Percentiles rank a stretch among this genome's conserved stretches.
phyloP scores from a whole-genome alignment of 2,329 filamentous ascomycete species.

The Exophiala bonariae region DNA sequence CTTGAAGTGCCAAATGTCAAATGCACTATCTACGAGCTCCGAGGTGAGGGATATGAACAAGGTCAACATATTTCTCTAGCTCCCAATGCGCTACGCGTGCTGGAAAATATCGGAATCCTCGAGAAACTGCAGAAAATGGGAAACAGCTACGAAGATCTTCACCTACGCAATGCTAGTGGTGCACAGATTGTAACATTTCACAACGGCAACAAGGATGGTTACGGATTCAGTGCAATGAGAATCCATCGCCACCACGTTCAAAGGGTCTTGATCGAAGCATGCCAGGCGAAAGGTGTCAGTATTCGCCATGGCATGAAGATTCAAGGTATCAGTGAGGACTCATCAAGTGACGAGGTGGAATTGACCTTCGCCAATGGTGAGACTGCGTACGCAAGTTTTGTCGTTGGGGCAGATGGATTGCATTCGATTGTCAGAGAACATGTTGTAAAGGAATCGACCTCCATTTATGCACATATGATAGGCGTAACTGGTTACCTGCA shows the following conservation, averaged over 20 bases:
- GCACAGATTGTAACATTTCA: neutral
- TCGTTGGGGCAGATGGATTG: conserved; percentile 24
- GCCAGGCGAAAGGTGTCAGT: neutral
- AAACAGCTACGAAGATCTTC: conserved; percentile 20
- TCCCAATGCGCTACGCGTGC: conserved; percentile 32
- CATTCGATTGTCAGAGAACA: conserved; percentile 8
- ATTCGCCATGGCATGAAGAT: conserved; percentile 2
- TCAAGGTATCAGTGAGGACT: no score
- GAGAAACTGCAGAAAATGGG: conserved; percentile 27
- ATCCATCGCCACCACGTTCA: conserved; percentile 19
- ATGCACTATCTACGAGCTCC: conserved; percentile 31
- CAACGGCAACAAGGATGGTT: conserved; percentile 24
- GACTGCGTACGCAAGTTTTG: conserved; percentile 13
- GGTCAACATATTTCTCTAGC: conserved; percentile 33
- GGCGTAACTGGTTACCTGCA: neutral
- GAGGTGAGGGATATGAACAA: conserved; percentile 29
- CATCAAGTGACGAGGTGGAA: neutral
- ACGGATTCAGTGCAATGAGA: conserved; percentile 33
- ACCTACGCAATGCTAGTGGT: conserved; percentile 25
- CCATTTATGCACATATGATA: conserved; percentile 2
- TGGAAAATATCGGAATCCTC: conserved; percentile 30
- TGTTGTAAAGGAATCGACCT: neutral
- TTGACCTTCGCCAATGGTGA: conserved; percentile 22
- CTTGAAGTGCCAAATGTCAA: conserved; percentile 13
- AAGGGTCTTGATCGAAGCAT: neutral